Conservation (phyloP, 495 filamentous ascomycete genomes). For the Elasticomyces elasticus region DNA sequence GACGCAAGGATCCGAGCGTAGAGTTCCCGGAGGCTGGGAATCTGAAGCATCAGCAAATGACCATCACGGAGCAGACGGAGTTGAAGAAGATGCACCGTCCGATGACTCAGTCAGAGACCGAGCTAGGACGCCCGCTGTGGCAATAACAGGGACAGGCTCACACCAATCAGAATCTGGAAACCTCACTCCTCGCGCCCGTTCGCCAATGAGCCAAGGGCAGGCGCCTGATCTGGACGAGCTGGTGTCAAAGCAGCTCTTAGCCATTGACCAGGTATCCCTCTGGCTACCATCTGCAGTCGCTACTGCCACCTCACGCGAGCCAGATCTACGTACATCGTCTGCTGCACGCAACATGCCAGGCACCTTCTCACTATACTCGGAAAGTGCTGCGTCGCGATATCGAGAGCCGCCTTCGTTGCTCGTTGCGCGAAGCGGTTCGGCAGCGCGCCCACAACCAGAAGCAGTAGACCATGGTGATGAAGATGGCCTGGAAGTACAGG, state of each 20-base stretch:
- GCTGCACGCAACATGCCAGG: slow-evolving; percentile 24
- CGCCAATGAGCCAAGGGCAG: not conserved
- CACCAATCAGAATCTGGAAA: not conserved
- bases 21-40: slow-evolving; percentile 31
- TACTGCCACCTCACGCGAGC: not conserved
- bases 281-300: slow-evolving; percentile 6
- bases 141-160: not conserved
- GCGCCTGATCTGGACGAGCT: not conserved
- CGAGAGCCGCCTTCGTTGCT: not conserved
- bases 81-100: not conserved
- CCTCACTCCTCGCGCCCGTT: slow-evolving; percentile 8
- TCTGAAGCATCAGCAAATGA: slow-evolving; percentile 12
- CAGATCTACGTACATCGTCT: not conserved
- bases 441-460: not conserved
- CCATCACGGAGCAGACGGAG: not conserved
- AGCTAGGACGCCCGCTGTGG: not conserved
- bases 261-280: slow-evolving; percentile 6
- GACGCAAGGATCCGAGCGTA: slow-evolving; percentile 27
- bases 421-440: not conserved
- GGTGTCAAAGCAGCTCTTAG: slow-evolving; percentile 4
- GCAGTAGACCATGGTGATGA: not conserved
- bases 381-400: slow-evolving; percentile 7
- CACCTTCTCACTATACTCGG: slow-evolving; percentile 32
- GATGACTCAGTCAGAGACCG: not conserved
- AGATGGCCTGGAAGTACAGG: not conserved